These are phyloP conservation scores for Lepidium campestre DNA, from an alignment of 441 rosid genomes.

Conservation along the genomic window DNA sequence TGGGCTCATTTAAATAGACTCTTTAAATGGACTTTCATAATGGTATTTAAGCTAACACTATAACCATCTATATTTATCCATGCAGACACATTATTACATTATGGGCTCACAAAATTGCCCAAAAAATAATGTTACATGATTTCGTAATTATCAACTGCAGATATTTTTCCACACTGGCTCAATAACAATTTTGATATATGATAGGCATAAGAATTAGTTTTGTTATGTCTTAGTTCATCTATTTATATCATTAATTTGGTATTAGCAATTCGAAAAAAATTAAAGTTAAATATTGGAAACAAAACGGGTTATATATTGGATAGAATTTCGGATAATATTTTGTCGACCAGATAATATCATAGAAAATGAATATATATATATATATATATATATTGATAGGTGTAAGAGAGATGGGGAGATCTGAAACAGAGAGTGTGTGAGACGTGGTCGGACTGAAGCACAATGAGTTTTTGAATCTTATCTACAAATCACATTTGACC, in stretches of 20 bases:
- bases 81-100: neutral
- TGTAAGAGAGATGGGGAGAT: constrained; percentile 20
- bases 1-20: neutral
- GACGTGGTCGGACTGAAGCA: constrained; percentile 18
- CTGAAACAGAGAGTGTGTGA: constrained; percentile 6
- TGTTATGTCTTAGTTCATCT: too few relatives aligned
- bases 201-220: too few relatives aligned
- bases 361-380: too few relatives aligned
- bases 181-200: too few relatives aligned
- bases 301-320: too few relatives aligned
- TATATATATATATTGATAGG: too few relatives aligned
- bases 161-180: too few relatives aligned
- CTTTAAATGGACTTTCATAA: neutral
- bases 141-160: neutral
- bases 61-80: neutral
- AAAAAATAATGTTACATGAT: neutral
- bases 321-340: too few relatives aligned
- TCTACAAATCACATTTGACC: constrained; percentile 16
- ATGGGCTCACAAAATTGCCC: neutral
- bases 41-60: neutral
- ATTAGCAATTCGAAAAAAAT: too few relatives aligned
- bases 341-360: too few relatives aligned
- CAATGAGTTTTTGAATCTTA: neutral
- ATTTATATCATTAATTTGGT: too few relatives aligned
- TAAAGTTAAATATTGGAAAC: too few relatives aligned